Evolutionary conservation across 2,329 filamentous ascomycete genomes (phyloP), one percentile per base, ranked within the genome.

Genomic region (Xylaria hypoxylon): DNA sequence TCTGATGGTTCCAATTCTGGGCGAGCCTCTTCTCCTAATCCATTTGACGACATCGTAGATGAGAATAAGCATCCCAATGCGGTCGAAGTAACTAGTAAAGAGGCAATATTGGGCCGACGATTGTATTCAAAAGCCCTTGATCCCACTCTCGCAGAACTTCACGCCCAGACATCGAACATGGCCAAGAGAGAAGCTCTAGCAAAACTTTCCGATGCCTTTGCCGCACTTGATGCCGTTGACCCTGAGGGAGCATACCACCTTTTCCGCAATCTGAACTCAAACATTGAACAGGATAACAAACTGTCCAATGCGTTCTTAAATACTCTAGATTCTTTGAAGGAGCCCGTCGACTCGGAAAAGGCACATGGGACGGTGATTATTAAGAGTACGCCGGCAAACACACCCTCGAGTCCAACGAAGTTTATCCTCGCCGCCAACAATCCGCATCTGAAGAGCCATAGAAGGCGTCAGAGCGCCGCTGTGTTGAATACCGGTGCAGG

Each of bases 191-290:
- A 97, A 73, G 93, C 93, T 0, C 85, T 98, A 33, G 92, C 92
- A 2, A 89, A 89, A 69, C 84, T 97, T 13, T 93, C 92, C 0
- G 92, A 97, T 77, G 94, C 95, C 0, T 96, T 96, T 83, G 91
- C 90, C 4, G 86, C 90, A 13, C 85, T 99, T 35, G 93, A 98
- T 77, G 89, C 92, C 50, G 85, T 95, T 33, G 95, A 99, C 74
- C 95, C 95, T 0, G 95, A 97, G 77, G 94, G 94, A 19, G 89
- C 94, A 45, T 96, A 95, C 74, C 89, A 97, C 71, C 85, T 99
- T 17, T 85, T 99, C 75, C 92, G 90, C 74, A 86, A 88, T 63
- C 87, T 97, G 70, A 85, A 96, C 67, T 86, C 92, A n/a, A 87
- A 88, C 63, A 85, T 96, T 52, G 86, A 91, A 48, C 84, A 86